Evolutionary conservation across 805 yeast genomes (phyloP).

Genomic region (Candida parachauliodes): DNA sequence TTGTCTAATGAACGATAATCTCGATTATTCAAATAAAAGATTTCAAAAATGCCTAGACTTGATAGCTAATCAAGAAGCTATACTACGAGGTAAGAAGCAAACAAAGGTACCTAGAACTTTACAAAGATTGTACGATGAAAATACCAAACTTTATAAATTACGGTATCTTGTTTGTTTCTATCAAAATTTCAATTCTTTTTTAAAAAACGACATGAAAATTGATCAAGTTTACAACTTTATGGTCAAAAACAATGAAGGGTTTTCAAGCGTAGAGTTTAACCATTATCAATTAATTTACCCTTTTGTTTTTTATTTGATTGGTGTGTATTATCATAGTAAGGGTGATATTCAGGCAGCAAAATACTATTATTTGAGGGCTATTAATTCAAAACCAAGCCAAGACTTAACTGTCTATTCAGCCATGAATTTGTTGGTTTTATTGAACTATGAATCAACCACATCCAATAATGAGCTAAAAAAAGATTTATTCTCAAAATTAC

Average conservation of each 20-base stretch:
- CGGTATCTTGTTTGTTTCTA: conserved; percentile 30
- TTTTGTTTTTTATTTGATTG: conserved; percentile 37
- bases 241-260: conserved; percentile 31
- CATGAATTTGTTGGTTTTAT: conserved; percentile 24
- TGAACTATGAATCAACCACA: conserved; percentile 18
- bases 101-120: conserved; percentile 10
- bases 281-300: conserved; percentile 35
- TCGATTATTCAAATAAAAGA: conserved; percentile 30
- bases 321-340: conserved; percentile 32
- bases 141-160: conserved; percentile 26
- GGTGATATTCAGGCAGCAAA: conserved; percentile 37
- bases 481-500: neutral
- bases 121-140: conserved; percentile 10
- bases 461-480: neutral
- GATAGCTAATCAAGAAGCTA: conserved; percentile 23
- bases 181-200: conserved; percentile 33
- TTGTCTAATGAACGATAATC: conserved; percentile 30
- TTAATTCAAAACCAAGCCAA: conserved; percentile 14
- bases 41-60: conserved; percentile 34
- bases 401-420: conserved; percentile 29
- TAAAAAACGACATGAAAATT: conserved; percentile 20
- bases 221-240: conserved; percentile 29
- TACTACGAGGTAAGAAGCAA: conserved; percentile 9
- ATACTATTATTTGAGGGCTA: conserved; percentile 34
- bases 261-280: conserved; percentile 37